A percentile compares a stretch with the other conserved stretches of the same genome.
These are phyloP conservation scores for Dioscorea cayenensis DNA, from an alignment of 116 monocot genomes.

Conservation along the genomic window DNA sequence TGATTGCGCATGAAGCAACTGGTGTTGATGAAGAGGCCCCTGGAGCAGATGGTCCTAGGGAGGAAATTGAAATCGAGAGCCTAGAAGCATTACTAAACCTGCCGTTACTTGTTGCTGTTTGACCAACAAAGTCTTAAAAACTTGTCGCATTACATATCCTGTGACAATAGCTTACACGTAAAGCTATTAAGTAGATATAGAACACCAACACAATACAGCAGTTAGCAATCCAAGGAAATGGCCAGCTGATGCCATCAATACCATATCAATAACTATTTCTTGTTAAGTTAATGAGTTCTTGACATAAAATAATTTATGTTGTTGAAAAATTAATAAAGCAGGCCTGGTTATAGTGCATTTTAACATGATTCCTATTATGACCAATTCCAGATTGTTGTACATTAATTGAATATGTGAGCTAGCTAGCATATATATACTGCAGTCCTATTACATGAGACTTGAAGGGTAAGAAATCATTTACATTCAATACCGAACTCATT, in stretches of 20 bases:
- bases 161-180: background rate
- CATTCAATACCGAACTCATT: too few species aligned
- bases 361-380: background rate
- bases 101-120: conserved; percentile 33
- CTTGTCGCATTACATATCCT: conserved; percentile 70
- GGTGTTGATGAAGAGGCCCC: conserved; percentile 9
- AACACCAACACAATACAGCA: background rate
- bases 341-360: background rate
- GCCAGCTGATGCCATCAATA: background rate
- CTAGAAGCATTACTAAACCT: conserved; percentile 10
- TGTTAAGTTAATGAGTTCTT: background rate
- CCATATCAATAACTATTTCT: too few species aligned
- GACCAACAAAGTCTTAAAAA: conserved; percentile 64
- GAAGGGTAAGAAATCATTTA: too few species aligned
- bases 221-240: background rate
- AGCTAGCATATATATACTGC: background rate
- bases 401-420: background rate
- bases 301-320: background rate
- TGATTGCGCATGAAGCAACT: conserved; percentile 26
- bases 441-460: too few species aligned
- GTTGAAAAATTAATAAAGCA: background rate
- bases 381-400: background rate
- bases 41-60: conserved; percentile 12
- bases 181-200: background rate
- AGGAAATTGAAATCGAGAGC: conserved; percentile 15